Conservation (phyloP, 2,329 filamentous ascomycete species). For the Arthroderma sp. region DNA sequence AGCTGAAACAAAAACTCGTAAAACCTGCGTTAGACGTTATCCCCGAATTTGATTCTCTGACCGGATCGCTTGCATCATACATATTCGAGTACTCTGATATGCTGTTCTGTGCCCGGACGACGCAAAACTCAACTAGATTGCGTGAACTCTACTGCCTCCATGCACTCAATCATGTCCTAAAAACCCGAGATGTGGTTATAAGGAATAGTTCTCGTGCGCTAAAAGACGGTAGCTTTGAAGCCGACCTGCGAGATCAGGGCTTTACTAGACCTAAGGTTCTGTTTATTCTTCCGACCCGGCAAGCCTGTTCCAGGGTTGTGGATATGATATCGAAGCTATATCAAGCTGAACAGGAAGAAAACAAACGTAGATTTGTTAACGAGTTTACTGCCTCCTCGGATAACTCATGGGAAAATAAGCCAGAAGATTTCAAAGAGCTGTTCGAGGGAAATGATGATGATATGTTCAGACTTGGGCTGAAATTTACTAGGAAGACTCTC, state of each 20-base stretch:
- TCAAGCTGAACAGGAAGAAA: conserved; percentile 82
- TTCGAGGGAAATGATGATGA: conserved; percentile 95
- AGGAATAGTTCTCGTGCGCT: conserved; percentile 79
- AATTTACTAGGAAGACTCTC: conserved; percentile 89
- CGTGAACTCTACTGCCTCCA: conserved; percentile 67
- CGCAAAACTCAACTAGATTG: conserved; percentile 54
- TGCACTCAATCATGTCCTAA: conserved; percentile 81
- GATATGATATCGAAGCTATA: conserved; percentile 64
- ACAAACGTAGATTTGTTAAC: conserved; percentile 83
- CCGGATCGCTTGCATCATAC: conserved; percentile 54
- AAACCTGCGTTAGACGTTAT: conserved; percentile 42
- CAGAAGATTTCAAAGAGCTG: conserved; percentile 74
- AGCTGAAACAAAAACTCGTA: conserved; percentile 59
- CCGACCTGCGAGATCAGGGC: conserved; percentile 80
- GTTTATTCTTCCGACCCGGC: conserved; percentile 75
- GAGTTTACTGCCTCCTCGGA: conserved; percentile 59
- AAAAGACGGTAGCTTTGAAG: conserved; percentile 50
- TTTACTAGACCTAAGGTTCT: conserved; percentile 91
- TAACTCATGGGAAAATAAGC: conserved; percentile 58
- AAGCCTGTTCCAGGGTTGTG: conserved; percentile 68
- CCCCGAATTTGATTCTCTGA: conserved; percentile 45
- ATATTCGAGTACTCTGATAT: conserved; percentile 76
- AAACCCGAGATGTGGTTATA: conserved; percentile 79
- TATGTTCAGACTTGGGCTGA: conserved; percentile 90
- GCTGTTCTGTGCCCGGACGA: conserved; percentile 58